Evolutionary conservation across 768 basidiomycete species (phyloP).

Genomic region (Collybiopsis luxurians): DNA sequence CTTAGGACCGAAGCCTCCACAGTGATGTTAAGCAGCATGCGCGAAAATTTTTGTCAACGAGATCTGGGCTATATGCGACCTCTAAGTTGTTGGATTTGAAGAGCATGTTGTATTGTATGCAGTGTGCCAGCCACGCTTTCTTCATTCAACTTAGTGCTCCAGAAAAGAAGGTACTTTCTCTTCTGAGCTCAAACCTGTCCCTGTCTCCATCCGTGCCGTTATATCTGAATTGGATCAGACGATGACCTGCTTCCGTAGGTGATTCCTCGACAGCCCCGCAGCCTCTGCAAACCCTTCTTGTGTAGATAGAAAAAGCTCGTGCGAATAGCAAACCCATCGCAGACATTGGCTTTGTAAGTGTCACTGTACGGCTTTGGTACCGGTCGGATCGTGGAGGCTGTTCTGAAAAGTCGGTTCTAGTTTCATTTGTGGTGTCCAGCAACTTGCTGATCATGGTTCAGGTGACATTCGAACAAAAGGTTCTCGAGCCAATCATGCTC

Average conservation of each 20-base stretch:
- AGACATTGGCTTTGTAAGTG: conserved; percentile 67
- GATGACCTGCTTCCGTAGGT: conserved; percentile 40
- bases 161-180: too few species aligned
- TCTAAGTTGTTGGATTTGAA: too few species aligned
- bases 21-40: too few species aligned
- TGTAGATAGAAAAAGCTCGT: conserved; percentile 56
- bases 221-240: background rate
- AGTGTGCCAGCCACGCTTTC: too few species aligned
- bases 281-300: conserved; percentile 44
- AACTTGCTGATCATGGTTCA: conserved; percentile 15
- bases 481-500: conserved; percentile 44
- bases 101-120: too few species aligned
- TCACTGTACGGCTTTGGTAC: conserved; percentile 63
- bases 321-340: conserved; percentile 57
- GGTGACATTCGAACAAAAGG: conserved; percentile 58
- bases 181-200: too few species aligned
- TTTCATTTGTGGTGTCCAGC: background rate
- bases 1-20: too few species aligned
- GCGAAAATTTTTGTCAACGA: too few species aligned
- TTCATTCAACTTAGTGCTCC: too few species aligned
- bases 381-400: conserved; percentile 54
- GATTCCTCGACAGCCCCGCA: conserved; percentile 65
- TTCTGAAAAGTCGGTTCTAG: conserved; percentile 46
- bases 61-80: too few species aligned
- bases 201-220: too few species aligned